These are phyloP conservation scores for Pneumocystis canis DNA, from an alignment of 1,139 yeast genomes.

Conservation along the genomic window DNA sequence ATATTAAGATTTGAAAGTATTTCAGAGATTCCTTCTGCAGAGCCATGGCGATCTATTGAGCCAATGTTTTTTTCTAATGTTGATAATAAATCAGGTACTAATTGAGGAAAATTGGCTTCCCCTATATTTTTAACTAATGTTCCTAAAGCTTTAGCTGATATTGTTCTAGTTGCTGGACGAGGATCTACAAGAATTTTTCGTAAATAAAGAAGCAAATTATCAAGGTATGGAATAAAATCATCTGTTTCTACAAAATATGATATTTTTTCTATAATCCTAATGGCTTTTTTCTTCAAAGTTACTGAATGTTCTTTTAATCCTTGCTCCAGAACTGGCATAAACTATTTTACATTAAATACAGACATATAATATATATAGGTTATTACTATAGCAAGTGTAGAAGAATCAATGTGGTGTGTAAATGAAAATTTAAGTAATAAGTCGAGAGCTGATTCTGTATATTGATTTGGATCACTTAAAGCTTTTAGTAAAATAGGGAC, in stretches of 20 bases:
- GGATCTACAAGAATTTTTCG: constrained; percentile 97
- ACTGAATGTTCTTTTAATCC: constrained; percentile 94
- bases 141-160: constrained; percentile 95
- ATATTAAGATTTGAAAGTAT: constrained; percentile 85
- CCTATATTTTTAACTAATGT: constrained; percentile 92
- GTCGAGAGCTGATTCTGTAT: constrained; percentile 79
- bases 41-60: constrained; percentile 87
- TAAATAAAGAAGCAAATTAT: constrained; percentile 60
- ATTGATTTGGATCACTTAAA: constrained; percentile 85
- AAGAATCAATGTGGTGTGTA: constrained; percentile 95
- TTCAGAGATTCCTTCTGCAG: constrained; percentile 90
- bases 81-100: constrained; percentile 64
- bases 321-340: constrained; percentile 79
- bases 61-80: constrained; percentile 68
- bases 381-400: constrained; percentile 77
- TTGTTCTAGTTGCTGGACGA: constrained; percentile 91
- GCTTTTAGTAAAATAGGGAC: constrained; percentile 87
- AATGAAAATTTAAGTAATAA: constrained; percentile 79
- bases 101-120: constrained; percentile 86
- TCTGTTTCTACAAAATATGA: constrained; percentile 81
- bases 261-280: constrained; percentile 98
- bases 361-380: background rate
- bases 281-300: constrained; percentile 77
- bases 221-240: constrained; percentile 73
- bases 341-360: constrained; percentile 4